A percentile compares a stretch with the other conserved stretches of the same genome.
Evolutionary conservation across 495 filamentous ascomycete species (phyloP).

Genomic region (Tuber calosporum): DNA sequence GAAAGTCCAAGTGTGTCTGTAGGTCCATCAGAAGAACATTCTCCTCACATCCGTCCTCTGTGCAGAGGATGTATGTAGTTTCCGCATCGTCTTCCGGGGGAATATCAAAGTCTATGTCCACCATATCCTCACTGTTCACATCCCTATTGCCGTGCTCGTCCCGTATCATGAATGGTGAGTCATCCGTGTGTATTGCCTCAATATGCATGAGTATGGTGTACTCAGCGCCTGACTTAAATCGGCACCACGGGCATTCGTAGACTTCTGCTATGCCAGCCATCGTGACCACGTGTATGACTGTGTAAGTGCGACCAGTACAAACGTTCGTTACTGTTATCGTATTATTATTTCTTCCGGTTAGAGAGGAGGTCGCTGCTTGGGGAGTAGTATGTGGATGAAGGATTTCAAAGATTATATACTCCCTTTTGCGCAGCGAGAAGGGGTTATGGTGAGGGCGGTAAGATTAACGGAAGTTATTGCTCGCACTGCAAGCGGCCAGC

Average conservation of each 20-base stretch:
- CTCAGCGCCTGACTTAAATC: slow-evolving; percentile 41
- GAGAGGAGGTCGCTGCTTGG: background rate
- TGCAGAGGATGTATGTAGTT: slow-evolving; percentile 58
- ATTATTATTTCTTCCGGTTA: background rate
- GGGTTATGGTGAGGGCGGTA: background rate
- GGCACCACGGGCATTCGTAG: slow-evolving; percentile 48
- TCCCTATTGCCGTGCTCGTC: slow-evolving; percentile 32
- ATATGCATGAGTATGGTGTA: slow-evolving; percentile 52
- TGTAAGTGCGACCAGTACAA: background rate
- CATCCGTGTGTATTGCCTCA: slow-evolving; percentile 52
- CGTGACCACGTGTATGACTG: background rate
- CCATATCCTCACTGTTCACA: slow-evolving; percentile 9
- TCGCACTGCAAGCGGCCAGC: slow-evolving; percentile 4
- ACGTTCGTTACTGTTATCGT: background rate
- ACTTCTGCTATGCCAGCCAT: background rate
- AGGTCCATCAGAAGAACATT: slow-evolving; percentile 55
- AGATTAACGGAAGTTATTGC: background rate
- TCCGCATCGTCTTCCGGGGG: slow-evolving; percentile 26
- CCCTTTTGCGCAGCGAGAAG: background rate
- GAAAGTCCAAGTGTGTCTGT: slow-evolving; percentile 66
- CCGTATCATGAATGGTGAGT: slow-evolving; percentile 51
- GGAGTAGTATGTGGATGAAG: background rate
- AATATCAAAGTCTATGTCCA: slow-evolving; percentile 19
- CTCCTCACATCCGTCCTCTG: slow-evolving; percentile 66
- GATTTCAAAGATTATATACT: background rate